Conservation (phyloP, 768 basidiomycete genomes). For the Lactarius tabidus region DNA sequence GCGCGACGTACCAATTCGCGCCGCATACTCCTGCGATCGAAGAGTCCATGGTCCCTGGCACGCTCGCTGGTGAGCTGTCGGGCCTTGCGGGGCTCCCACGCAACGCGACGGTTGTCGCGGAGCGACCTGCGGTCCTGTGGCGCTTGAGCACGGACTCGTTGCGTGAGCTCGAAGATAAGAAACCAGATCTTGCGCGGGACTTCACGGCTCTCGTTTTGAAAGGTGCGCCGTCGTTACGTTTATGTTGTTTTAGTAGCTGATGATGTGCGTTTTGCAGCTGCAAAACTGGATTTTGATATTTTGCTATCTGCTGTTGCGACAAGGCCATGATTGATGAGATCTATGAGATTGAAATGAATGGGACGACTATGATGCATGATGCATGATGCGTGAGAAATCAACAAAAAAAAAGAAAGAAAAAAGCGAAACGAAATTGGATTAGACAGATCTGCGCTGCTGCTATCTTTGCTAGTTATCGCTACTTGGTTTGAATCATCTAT, state of each 20-base stretch:
- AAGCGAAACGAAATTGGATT: neutral
- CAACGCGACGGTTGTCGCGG: slow-evolving; percentile 84
- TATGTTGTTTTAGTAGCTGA: neutral
- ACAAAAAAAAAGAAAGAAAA: neutral
- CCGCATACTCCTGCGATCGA: slow-evolving; percentile 63
- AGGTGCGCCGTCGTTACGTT: slow-evolving; percentile 41
- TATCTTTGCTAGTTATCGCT: neutral
- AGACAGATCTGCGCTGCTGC: too few species aligned
- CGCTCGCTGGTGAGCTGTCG: slow-evolving; percentile 87
- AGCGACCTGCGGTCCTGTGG: slow-evolving; percentile 79
- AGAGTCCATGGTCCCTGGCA: slow-evolving; percentile 93
- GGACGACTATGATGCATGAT: neutral
- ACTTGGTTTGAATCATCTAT: neutral
- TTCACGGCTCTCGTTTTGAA: slow-evolving; percentile 72
- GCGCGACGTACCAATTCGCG: slow-evolving; percentile 76
- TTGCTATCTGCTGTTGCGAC: slow-evolving; percentile 54
- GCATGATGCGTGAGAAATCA: neutral
- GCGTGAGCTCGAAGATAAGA: slow-evolving; percentile 58
- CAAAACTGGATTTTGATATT: slow-evolving; percentile 62
- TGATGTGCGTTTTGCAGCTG: slow-evolving; percentile 38
- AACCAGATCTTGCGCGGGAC: slow-evolving; percentile 57
- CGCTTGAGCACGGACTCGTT: slow-evolving; percentile 60
- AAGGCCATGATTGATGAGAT: slow-evolving; percentile 28
- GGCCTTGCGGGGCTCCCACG: slow-evolving; percentile 73
- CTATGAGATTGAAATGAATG: neutral